Evolutionary conservation across 148 eudicot genomes (phyloP).

Genomic region (Tetragonia tetragonoides): DNA sequence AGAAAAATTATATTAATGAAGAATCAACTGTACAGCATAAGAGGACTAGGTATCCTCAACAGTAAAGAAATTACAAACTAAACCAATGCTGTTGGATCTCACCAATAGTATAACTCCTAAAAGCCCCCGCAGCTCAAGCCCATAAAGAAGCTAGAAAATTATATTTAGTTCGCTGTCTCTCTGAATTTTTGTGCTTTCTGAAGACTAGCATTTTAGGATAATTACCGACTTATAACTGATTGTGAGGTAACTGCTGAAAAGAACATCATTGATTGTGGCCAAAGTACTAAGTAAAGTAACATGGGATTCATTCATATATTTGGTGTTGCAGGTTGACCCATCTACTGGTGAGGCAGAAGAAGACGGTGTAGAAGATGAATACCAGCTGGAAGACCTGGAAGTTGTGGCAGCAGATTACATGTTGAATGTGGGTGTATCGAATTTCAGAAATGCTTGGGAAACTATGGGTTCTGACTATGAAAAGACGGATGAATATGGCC

Average conservation of each 20-base stretch:
- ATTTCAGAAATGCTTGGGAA: slow-evolving; percentile 97
- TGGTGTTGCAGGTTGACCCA: slow-evolving; percentile 73
- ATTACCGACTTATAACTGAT: not conserved
- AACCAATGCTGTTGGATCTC: too few relatives aligned
- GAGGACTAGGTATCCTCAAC: too few relatives aligned
- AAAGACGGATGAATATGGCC: slow-evolving; percentile 91
- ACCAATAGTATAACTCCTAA: too few relatives aligned
- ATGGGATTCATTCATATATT: not conserved
- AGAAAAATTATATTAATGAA: too few relatives aligned
- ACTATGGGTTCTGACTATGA: slow-evolving; percentile 76
- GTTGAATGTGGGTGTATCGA: slow-evolving; percentile 80
- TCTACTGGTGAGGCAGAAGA: slow-evolving; percentile 97
- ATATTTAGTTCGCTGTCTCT: too few relatives aligned
- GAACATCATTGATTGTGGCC: not conserved
- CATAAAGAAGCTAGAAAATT: too few relatives aligned
- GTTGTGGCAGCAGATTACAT: slow-evolving; percentile 93
- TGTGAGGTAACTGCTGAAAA: not conserved
- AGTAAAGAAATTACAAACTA: too few relatives aligned
- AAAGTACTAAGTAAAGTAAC: not conserved
- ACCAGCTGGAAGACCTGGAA: slow-evolving; percentile 92
- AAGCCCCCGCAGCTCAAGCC: too few relatives aligned
- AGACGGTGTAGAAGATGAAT: slow-evolving; percentile 93
- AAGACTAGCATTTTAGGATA: not conserved
- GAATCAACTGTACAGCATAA: too few relatives aligned
- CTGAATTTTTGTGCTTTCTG: not conserved